Conservation (phyloP, 305 asterid genomes). For the Petunia hybrid region DNA sequence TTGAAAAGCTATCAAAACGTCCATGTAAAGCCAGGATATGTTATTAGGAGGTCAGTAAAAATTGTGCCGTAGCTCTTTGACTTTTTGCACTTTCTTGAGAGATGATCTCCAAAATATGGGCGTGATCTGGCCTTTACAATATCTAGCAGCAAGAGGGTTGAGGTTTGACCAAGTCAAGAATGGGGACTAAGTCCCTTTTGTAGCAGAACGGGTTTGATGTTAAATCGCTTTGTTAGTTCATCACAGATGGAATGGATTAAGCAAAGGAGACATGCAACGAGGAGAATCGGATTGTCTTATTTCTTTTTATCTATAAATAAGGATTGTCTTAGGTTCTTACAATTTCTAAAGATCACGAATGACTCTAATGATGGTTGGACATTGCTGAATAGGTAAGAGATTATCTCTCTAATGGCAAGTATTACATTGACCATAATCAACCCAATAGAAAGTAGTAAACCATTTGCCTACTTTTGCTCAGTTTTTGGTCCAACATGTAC, state of each 20-base stretch:
- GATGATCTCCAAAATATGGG: neutral
- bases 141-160: constrained; percentile 9
- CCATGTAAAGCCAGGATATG: neutral
- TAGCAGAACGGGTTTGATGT: neutral
- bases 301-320: no score
- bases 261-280: neutral
- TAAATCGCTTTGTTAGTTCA: constrained; percentile 9
- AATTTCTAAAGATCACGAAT: neutral
- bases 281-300: neutral
- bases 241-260: constrained; percentile 4
- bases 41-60: neutral
- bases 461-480: neutral
- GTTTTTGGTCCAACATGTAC: no score
- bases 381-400: neutral
- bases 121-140: neutral
- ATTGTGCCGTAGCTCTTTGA: neutral
- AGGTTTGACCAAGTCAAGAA: constrained; percentile 8
- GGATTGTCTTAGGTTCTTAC: neutral
- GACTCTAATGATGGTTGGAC: neutral
- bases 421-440: constrained; percentile 22
- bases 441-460: constrained; percentile 11
- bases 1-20: neutral
- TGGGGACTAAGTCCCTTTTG: neutral
- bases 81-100: neutral
- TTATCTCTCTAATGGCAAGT: constrained; percentile 21